Evolutionary conservation across 1,284 basidiomycete genomes (phyloP).

Genomic region (Pholiota adiposa): DNA sequence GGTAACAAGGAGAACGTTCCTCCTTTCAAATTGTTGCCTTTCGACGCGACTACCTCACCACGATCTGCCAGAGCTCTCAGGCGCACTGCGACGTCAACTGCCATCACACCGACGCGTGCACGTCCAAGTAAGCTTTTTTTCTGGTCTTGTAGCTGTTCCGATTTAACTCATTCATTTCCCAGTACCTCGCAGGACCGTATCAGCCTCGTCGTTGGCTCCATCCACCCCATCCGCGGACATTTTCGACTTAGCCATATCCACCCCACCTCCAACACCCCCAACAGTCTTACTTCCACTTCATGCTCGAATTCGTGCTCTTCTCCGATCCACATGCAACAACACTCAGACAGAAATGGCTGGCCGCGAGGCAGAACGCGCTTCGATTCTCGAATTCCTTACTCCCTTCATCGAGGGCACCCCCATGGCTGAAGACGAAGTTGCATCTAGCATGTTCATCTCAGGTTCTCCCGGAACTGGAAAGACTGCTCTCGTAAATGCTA

Average conservation of each 20-base stretch:
- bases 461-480: slow-evolving; percentile 84
- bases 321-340: slow-evolving; percentile 70
- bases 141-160: slow-evolving; percentile 6
- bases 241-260: slow-evolving; percentile 49
- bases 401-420: slow-evolving; percentile 45
- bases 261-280: slow-evolving; percentile 67
- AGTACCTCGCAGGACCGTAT: slow-evolving; percentile 51
- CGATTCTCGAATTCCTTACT: slow-evolving; percentile 61
- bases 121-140: slow-evolving; percentile 36
- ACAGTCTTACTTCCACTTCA: slow-evolving; percentile 58
- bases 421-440: slow-evolving; percentile 31
- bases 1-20: slow-evolving; percentile 79
- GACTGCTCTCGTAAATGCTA: slow-evolving; percentile 75
- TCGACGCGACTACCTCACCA: slow-evolving; percentile 37
- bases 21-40: slow-evolving; percentile 47
- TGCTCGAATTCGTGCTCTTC: slow-evolving; percentile 65
- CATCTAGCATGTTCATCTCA: slow-evolving; percentile 71
- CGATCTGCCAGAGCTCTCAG: slow-evolving; percentile 49
- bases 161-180: slow-evolving; percentile 24
- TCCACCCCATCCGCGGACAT: slow-evolving; percentile 46
- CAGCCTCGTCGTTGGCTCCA: slow-evolving; percentile 46
- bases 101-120: slow-evolving; percentile 43
- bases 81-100: slow-evolving; percentile 57
- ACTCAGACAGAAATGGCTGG: slow-evolving; percentile 56
- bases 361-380: slow-evolving; percentile 61